Evolutionary conservation across 2,329 filamentous ascomycete species (phyloP).

Genomic region (Stagonosporopsis rhizophila): DNA sequence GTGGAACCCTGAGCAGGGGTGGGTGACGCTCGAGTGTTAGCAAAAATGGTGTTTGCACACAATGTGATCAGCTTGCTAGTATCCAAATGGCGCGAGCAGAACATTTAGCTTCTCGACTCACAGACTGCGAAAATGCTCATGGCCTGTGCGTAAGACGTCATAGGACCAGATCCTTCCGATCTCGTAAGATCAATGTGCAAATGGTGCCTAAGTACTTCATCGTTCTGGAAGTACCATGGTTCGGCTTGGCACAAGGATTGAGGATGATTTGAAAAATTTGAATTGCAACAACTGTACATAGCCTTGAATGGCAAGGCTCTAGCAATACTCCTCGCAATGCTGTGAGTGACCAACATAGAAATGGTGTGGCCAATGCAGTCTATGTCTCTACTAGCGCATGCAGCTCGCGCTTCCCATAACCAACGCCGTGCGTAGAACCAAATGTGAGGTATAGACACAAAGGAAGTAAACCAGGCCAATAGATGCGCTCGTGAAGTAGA

Average conservation of each 20-base stretch:
- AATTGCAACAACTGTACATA: constrained; percentile 14
- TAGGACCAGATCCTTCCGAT: background rate
- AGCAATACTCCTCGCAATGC: constrained; percentile 31
- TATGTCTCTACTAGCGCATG: constrained; percentile 21
- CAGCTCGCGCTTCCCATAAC: constrained; percentile 36
- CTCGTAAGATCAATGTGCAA: background rate
- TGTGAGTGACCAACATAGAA: constrained; percentile 21
- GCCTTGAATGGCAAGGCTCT: constrained; percentile 7
- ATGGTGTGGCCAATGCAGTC: constrained; percentile 24
- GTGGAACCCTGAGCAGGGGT: too few species aligned
- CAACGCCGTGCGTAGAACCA: constrained; percentile 35
- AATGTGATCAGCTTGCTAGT: background rate
- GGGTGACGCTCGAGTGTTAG: background rate
- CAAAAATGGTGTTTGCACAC: background rate
- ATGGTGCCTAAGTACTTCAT: background rate
- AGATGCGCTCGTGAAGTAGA: constrained; percentile 20
- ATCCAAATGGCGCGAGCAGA: background rate
- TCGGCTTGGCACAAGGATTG: background rate
- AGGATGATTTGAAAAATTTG: background rate
- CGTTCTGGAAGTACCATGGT: background rate
- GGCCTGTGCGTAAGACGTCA: constrained; percentile 15
- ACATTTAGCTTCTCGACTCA: background rate
- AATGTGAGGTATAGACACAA: constrained; percentile 33
- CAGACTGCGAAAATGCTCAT: background rate
- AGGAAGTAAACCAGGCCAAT: constrained; percentile 18